Percentiles rank a stretch among this genome's conserved stretches.
phyloP scores from a whole-genome alignment of 208 protist species.

The Leptomonas seymouri region DNA sequence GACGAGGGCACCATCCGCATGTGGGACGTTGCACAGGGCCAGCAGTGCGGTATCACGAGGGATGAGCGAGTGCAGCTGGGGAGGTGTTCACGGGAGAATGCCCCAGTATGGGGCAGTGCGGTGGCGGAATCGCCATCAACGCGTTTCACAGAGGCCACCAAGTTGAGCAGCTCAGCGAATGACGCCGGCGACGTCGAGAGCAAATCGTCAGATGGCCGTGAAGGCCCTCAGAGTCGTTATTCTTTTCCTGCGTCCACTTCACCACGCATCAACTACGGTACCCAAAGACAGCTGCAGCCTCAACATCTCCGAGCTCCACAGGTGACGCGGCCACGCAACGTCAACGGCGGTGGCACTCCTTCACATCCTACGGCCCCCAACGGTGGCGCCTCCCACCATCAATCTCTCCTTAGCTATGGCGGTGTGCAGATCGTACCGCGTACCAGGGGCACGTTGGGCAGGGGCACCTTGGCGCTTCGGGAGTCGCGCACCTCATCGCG shows the following conservation, averaged over 20 bases:
- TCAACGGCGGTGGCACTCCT: not conserved
- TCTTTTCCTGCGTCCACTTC: not conserved
- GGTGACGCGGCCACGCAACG: not conserved
- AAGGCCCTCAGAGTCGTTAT: not conserved
- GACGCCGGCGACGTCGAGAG: not conserved
- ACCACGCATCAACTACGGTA: not conserved
- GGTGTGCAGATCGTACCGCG: conserved; percentile 6
- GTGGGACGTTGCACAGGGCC: conserved; percentile 59
- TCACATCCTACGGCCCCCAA: not conserved
- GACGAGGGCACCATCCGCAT: conserved; percentile 69
- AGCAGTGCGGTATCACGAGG: conserved; percentile 39
- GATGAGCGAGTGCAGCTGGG: conserved; percentile 31
- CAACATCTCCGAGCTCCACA: no score
- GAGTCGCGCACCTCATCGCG: not conserved
- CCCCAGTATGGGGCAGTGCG: not conserved
- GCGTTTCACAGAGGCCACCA: not conserved
- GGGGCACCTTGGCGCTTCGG: conserved; percentile 2
- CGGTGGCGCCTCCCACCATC: not conserved
- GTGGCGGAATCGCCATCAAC: not conserved
- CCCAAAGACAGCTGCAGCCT: not conserved
- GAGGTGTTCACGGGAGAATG: not conserved
- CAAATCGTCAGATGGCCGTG: not conserved
- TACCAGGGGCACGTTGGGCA: not conserved
- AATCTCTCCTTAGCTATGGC: conserved; percentile 1
- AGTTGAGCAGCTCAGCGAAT: not conserved